Percentiles rank a stretch among this genome's conserved stretches.
phyloP scores from a whole-genome alignment of 1,284 basidiomycete species.

The Chalciporus piperatoides region DNA sequence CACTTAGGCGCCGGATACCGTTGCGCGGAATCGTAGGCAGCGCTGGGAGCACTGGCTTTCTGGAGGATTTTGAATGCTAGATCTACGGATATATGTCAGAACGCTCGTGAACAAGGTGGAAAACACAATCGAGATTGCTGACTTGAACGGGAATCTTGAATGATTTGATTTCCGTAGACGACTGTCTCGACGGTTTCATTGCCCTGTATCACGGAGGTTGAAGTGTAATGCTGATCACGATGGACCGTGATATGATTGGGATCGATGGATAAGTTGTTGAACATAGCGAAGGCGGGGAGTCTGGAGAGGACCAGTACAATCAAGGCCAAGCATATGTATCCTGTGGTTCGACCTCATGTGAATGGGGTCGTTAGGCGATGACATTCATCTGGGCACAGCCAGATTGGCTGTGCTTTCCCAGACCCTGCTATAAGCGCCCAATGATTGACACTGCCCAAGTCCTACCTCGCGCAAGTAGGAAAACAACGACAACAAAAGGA shows the following conservation, averaged over 20 bases:
- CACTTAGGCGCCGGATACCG: slow-evolving; percentile 24
- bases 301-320: background rate
- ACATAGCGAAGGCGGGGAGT: slow-evolving; percentile 9
- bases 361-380: no score
- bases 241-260: slow-evolving; percentile 18
- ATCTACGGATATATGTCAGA: background rate
- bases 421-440: no score
- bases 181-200: slow-evolving; percentile 15
- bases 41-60: slow-evolving; percentile 20
- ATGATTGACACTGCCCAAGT: no score
- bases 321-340: no score
- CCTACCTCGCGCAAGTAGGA: no score
- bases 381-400: no score
- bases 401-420: no score
- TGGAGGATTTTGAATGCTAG: slow-evolving; percentile 11
- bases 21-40: slow-evolving; percentile 18
- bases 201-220: slow-evolving; percentile 10
- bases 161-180: slow-evolving; percentile 16
- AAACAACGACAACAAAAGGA: no score
- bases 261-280: slow-evolving; percentile 22
- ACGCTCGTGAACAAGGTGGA: background rate
- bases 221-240: slow-evolving; percentile 16
- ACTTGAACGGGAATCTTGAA: slow-evolving; percentile 15
- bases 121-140: background rate
- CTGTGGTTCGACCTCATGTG: no score